Conservation (phyloP, 2,329 filamentous ascomycete species). For the Apiospora sp. region DNA sequence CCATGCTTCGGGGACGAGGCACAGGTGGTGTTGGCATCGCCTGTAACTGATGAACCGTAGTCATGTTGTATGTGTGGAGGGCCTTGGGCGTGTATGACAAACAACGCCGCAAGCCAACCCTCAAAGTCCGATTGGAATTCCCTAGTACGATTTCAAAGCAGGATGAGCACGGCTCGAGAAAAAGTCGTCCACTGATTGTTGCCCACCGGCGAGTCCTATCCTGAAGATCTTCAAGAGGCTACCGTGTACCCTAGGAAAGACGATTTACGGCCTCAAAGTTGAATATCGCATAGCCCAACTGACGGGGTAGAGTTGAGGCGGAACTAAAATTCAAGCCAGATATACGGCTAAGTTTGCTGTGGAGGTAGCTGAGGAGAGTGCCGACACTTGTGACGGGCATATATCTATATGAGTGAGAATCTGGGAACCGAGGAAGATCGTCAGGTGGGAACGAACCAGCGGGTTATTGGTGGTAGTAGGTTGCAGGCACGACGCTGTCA, state of each 20-base stretch:
- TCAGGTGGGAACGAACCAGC: neutral
- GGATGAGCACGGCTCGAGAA: neutral
- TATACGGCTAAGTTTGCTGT: neutral
- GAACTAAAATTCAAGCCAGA: neutral
- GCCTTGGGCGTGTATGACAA: neutral
- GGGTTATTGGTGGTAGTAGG: conserved; percentile 27
- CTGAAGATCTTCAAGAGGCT: no score
- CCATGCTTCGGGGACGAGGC: conserved; percentile 45
- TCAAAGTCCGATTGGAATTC: neutral
- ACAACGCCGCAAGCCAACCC: neutral
- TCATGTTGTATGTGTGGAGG: conserved; percentile 39
- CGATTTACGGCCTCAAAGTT: neutral
- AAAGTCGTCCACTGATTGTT: neutral
- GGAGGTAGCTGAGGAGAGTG: neutral
- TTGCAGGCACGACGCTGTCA: conserved; percentile 14
- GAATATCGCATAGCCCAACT: neutral
- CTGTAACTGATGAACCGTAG: conserved; percentile 55
- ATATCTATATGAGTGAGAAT: conserved; percentile 18
- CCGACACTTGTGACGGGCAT: neutral
- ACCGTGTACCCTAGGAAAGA: neutral
- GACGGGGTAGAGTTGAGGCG: neutral
- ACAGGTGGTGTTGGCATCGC: conserved; percentile 58
- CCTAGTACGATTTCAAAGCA: neutral
- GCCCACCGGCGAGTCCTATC: neutral
- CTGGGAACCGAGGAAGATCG: conserved; percentile 1